phyloP scores from a whole-genome alignment of 176 grass and related monocot genomes.

The Paspalum vaginatum region DNA sequence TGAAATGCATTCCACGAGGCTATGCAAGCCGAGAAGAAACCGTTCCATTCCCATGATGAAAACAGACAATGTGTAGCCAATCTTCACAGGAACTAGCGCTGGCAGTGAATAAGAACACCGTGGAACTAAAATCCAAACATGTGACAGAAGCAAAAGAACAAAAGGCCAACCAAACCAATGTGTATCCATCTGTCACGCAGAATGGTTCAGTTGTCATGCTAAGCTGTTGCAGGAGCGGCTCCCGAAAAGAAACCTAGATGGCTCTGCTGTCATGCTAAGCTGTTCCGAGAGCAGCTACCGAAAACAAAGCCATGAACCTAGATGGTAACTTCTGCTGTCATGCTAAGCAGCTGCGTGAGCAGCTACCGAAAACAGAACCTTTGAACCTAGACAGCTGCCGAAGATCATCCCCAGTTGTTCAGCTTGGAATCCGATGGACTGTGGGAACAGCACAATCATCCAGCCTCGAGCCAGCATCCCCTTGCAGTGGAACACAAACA shows the following conservation, averaged over 20 bases:
- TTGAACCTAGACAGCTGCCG: conserved; percentile 1
- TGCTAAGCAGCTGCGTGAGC: conserved; percentile 41
- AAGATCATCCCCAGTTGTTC: background rate
- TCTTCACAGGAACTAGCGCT: conserved; percentile 30
- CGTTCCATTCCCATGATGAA: background rate
- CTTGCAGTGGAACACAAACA: conserved; percentile 4
- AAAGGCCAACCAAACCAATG: conserved; percentile 53
- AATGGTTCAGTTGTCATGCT: conserved; percentile 29
- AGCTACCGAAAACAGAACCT: conserved; percentile 17
- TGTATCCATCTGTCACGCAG: conserved; percentile 48
- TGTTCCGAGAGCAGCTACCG: conserved; percentile 42
- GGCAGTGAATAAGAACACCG: conserved; percentile 29
- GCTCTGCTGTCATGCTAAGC: conserved; percentile 35
- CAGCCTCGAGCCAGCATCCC: background rate
- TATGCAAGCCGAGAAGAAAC: background rate
- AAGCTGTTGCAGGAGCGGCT: conserved; percentile 44
- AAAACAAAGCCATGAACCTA: conserved; percentile 5
- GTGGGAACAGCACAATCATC: conserved; percentile 3
- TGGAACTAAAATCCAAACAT: conserved; percentile 50
- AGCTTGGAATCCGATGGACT: conserved; percentile 15
- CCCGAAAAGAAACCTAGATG: conserved; percentile 1
- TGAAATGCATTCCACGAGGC: background rate
- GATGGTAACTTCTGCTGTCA: conserved; percentile 38
- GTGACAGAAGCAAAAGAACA: conserved; percentile 54
- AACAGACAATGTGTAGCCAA: conserved; percentile 1